Conservation (phyloP, 805 yeast species). For the Teunomyces funiuensis region DNA sequence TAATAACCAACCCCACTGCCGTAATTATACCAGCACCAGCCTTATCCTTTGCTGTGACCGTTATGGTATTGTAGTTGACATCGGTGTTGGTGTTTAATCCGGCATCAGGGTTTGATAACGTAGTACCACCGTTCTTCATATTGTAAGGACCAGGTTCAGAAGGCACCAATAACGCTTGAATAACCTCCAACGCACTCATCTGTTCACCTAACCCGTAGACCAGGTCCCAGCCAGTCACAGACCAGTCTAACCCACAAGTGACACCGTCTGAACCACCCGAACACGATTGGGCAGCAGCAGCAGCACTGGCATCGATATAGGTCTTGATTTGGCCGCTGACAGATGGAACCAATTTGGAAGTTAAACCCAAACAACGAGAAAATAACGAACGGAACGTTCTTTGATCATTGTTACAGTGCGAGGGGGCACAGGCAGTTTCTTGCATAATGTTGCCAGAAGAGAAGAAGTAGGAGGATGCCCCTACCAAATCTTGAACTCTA, state of each 20-base stretch:
- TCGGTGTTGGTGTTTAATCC: constrained; percentile 51
- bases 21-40: constrained; percentile 93
- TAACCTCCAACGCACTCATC: constrained; percentile 67
- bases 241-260: constrained; percentile 80
- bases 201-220: constrained; percentile 77
- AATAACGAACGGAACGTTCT: constrained; percentile 72
- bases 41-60: constrained; percentile 51
- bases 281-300: constrained; percentile 70
- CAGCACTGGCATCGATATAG: constrained; percentile 50
- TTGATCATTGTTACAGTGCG: constrained; percentile 70
- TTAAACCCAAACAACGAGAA: constrained; percentile 60
- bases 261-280: constrained; percentile 80
- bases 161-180: constrained; percentile 47
- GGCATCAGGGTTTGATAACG: constrained; percentile 35
- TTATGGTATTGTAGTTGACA: constrained; percentile 42
- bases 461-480: constrained; percentile 46
- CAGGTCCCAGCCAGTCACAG: constrained; percentile 58
- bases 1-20: constrained; percentile 60
- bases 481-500: constrained; percentile 36
- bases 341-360: constrained; percentile 55
- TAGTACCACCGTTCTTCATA: constrained; percentile 35
- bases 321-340: constrained; percentile 43
- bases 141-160: constrained; percentile 36
- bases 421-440: constrained; percentile 55
- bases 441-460: constrained; percentile 48